A percentile compares a stretch with the other conserved stretches of the same genome.
Evolutionary conservation across 2,329 filamentous ascomycete species (phyloP).

Genomic region (Colletotrichum melonis): DNA sequence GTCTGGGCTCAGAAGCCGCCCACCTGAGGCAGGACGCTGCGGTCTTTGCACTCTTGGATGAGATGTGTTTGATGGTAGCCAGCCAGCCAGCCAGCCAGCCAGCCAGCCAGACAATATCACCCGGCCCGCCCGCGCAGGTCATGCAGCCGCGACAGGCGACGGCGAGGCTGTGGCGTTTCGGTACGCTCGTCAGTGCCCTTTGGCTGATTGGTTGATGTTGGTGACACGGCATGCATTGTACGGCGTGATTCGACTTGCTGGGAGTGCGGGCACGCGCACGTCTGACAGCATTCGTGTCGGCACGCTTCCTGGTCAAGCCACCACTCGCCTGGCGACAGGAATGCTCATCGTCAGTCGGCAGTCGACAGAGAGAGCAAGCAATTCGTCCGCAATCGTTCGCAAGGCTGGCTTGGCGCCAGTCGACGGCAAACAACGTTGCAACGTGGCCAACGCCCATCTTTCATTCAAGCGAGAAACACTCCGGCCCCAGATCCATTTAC

Average conservation of each 20-base stretch:
- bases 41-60: neutral
- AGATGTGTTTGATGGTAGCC: neutral
- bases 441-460: neutral
- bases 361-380: neutral
- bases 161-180: neutral
- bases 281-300: conserved; percentile 9
- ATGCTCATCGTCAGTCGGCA: neutral
- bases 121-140: neutral
- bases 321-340: neutral
- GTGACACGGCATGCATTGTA: neutral
- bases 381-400: neutral
- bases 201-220: neutral
- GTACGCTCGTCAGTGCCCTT: neutral
- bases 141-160: neutral
- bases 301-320: neutral
- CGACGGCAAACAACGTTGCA: neutral
- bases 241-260: neutral
- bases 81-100: neutral
- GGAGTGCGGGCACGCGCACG: neutral
- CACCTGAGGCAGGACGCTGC: neutral
- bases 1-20: conserved; percentile 52
- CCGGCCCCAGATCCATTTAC: neutral
- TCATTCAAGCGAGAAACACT: neutral
- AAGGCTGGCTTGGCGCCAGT: neutral
- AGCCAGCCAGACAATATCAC: neutral